phyloP scores from a whole-genome alignment of 805 yeast species.

The Starmerella kuoi region DNA sequence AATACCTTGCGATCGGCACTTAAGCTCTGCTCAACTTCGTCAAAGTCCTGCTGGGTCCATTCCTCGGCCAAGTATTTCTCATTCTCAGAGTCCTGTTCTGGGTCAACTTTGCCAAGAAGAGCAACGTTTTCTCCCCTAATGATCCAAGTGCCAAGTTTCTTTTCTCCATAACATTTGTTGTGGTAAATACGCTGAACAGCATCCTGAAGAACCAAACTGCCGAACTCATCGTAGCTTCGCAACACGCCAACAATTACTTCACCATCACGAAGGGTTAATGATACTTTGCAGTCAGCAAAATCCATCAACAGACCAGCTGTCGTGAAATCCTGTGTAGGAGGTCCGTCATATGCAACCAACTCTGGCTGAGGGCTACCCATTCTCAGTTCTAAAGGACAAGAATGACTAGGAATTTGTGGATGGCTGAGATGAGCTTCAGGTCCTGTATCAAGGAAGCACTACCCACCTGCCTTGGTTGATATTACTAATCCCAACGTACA shows the following conservation, averaged over 20 bases:
- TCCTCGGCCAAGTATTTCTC: conserved; percentile 38
- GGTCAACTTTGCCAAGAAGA: conserved; percentile 84
- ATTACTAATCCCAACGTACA: too few relatives aligned
- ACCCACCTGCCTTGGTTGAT: too few relatives aligned
- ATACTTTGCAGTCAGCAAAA: conserved; percentile 42
- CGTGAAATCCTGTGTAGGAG: conserved; percentile 34
- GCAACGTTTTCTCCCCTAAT: conserved; percentile 95
- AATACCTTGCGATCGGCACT: conserved; percentile 17
- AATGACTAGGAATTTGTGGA: too few relatives aligned
- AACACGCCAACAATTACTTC: conserved; percentile 75
- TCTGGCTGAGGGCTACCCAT: not conserved
- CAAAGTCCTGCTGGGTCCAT: conserved; percentile 47
- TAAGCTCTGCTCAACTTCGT: conserved; percentile 42
- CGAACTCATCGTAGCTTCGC: conserved; percentile 90
- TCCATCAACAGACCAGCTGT: conserved; percentile 35
- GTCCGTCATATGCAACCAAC: conserved; percentile 14
- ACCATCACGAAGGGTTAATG: conserved; percentile 82
- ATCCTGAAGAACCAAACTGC: conserved; percentile 81
- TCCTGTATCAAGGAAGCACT: too few relatives aligned
- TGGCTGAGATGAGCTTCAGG: too few relatives aligned
- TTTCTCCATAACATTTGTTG: conserved; percentile 50
- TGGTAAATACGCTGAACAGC: conserved; percentile 69
- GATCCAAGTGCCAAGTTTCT: conserved; percentile 66
- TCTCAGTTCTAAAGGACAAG: too few relatives aligned
- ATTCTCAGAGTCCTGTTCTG: conserved; percentile 60